A percentile compares a stretch with the other conserved stretches of the same genome.
Evolutionary conservation across 148 eudicot genomes (phyloP).

Genomic region (Selenicereus undatus): DNA sequence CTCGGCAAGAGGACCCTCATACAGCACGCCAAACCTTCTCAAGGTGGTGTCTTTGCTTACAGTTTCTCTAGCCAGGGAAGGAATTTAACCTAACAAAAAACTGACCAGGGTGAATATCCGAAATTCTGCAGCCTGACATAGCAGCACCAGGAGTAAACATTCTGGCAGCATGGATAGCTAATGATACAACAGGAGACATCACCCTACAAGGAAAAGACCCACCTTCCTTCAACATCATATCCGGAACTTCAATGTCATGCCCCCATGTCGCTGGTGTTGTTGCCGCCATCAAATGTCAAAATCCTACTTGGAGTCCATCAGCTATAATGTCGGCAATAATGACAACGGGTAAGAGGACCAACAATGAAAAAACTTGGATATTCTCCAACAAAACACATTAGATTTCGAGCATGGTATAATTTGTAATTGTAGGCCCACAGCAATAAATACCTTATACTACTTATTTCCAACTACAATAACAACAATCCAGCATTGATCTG

Average conservation of each 20-base stretch:
- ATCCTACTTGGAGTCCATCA: conserved; percentile 64
- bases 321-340: conserved; percentile 72
- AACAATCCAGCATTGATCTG: too few relatives aligned
- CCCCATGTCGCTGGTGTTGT: conserved; percentile 73
- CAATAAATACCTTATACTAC: background rate
- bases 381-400: background rate
- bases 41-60: conserved; percentile 34
- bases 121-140: conserved; percentile 56
- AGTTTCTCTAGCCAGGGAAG: background rate
- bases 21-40: conserved; percentile 37
- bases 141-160: conserved; percentile 79
- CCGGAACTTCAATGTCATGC: conserved; percentile 79
- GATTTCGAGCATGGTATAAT: background rate
- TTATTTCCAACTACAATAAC: background rate
- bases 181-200: conserved; percentile 31
- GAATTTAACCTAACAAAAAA: background rate
- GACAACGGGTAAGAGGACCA: conserved; percentile 53
- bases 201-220: conserved; percentile 35
- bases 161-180: conserved; percentile 67
- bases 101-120: background rate
- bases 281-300: conserved; percentile 51
- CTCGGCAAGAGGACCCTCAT: conserved; percentile 69
- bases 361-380: background rate
- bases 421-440: background rate
- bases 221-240: conserved; percentile 45